Evolutionary conservation across 2,329 filamentous ascomycete species (phyloP).

Genomic region (Pyrenophora teres): DNA sequence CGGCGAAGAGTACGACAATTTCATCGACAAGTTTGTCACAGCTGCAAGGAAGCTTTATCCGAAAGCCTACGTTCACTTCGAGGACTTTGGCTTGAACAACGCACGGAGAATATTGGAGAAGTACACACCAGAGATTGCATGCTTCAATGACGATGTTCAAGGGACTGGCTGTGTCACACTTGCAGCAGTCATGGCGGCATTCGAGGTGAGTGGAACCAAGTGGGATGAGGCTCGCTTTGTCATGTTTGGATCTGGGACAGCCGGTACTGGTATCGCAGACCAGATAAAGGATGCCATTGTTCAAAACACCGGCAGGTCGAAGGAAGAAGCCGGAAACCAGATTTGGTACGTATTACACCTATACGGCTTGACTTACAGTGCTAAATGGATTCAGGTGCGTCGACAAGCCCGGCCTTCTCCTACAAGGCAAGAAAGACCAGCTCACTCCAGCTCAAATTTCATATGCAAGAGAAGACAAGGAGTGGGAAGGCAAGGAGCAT

Average conservation of each 20-base stretch:
- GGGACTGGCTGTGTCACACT: constrained; percentile 87
- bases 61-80: constrained; percentile 83
- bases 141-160: constrained; percentile 92
- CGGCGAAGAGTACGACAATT: constrained; percentile 74
- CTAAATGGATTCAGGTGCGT: constrained; percentile 63
- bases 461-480: constrained; percentile 67
- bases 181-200: constrained; percentile 76
- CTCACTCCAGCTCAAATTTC: constrained; percentile 69
- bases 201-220: constrained; percentile 69
- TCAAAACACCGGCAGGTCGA: constrained; percentile 66
- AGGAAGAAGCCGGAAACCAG: constrained; percentile 75
- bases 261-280: constrained; percentile 84
- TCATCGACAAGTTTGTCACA: constrained; percentile 75
- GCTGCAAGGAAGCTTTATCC: constrained; percentile 73
- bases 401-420: constrained; percentile 78
- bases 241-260: constrained; percentile 79
- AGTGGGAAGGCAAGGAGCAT: constrained; percentile 65
- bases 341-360: constrained; percentile 65
- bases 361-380: too few relatives aligned
- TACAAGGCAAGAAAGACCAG: constrained; percentile 63
- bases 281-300: constrained; percentile 81
- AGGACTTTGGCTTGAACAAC: constrained; percentile 82
- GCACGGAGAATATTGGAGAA: constrained; percentile 75
- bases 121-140: constrained; percentile 74
- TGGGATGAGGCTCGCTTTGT: constrained; percentile 72